Base-by-base conservation (phyloP, 768 basidiomycete species). In the Leccinellum rugosiceps region DNA sequence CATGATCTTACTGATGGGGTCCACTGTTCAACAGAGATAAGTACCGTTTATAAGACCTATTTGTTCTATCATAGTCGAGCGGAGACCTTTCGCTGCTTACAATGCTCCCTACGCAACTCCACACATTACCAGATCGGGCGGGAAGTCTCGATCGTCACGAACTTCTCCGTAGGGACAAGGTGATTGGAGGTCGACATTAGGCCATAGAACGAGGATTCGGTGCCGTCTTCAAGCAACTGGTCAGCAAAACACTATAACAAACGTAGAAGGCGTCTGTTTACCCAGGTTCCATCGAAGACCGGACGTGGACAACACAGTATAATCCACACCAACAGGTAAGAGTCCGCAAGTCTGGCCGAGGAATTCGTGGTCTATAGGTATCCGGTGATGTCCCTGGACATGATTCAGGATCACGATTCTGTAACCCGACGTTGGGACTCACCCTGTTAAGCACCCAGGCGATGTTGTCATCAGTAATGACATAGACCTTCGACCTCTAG, bases 101-200 rank as follows among this genome's bases (percentile, higher is more conserved):
- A 4, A 25, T 47, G 3, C 46, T 17, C 59, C 30, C 31, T 45
- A n/a, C 67, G 67, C 59, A 94, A 71, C 70, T 94, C 93, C 50
- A 81, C 86, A 23, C 88, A 89, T 95, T 95, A 99, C 83, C 92
- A 88, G 44, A 99, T 88, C 0, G 94, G 90, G 50, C 80, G 82
- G 23, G 87, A 82, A 0, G 94, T 98, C 67, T 81, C 82, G 52
- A 98, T 76, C 67, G 79, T 83, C 6, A 97, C 88, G 1, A 78
- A 68, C 19, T 78, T 74, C 59, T 88, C 80, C 2, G 79, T 79
- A 0, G 86, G 85, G 0, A 92, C 68, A 7, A 99, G 78, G 63
- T 97, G 94, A 65, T 99, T 99, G 0, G 95, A 98, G 0, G 95
- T 97, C 1, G 96, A 98, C 0, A 99, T 72, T 23, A 92, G 65